Conservation (phyloP, 73 alveolate genomes). For the Blepharisma japonicum region DNA sequence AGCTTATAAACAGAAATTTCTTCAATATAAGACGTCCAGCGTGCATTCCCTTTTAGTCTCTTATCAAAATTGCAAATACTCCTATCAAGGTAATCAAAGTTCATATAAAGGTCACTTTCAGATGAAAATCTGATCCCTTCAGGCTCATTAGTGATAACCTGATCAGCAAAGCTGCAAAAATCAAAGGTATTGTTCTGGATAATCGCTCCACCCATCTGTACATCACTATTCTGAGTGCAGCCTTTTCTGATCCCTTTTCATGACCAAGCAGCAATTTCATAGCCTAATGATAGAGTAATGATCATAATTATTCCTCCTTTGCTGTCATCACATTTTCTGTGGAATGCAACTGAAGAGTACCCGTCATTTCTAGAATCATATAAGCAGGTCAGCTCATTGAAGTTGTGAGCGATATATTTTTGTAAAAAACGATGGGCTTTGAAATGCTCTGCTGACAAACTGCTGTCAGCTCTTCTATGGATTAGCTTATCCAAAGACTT, state of each 20-base stretch:
- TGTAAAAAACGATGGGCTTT: slow-evolving; percentile 14
- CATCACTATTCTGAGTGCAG: background rate
- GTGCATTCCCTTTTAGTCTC: background rate
- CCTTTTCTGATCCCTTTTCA: slow-evolving; percentile 17
- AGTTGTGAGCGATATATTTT: background rate
- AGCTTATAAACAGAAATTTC: background rate
- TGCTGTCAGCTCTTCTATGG: background rate
- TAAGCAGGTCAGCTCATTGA: background rate
- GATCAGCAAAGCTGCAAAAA: background rate
- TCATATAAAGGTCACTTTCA: background rate
- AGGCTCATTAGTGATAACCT: background rate
- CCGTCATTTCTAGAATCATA: background rate
- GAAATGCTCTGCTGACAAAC: background rate
- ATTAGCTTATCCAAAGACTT: background rate
- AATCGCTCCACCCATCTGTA: slow-evolving; percentile 8
- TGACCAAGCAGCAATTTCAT: slow-evolving; percentile 11
- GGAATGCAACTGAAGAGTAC: background rate
- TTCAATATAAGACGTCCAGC: background rate
- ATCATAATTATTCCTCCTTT: background rate
- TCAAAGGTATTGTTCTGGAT: background rate
- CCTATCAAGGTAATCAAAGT: background rate
- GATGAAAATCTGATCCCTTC: slow-evolving; percentile 11
- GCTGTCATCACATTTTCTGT: background rate
- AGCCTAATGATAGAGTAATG: background rate
- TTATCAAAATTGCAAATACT: background rate